Conservation (phyloP, 805 yeast genomes). For the Saturnispora diversa region DNA sequence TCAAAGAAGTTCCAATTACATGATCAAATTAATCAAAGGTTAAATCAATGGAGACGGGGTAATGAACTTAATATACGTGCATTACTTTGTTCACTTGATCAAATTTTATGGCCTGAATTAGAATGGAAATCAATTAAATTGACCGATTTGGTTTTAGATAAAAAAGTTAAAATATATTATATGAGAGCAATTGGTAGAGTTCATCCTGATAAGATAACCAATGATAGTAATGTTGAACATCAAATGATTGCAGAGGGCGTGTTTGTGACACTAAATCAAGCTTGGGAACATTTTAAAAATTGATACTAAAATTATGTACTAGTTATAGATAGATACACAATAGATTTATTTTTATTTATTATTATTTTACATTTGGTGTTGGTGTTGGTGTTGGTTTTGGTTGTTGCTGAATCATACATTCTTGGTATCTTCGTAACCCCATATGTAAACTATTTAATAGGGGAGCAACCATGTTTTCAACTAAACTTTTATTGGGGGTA, state of each 20-base stretch:
- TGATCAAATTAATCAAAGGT: slow-evolving; percentile 50
- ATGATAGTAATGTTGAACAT: slow-evolving; percentile 52
- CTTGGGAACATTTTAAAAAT: slow-evolving; percentile 78
- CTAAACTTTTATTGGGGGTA: slow-evolving; percentile 12
- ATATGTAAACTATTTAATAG: slow-evolving; percentile 35
- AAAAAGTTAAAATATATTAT: slow-evolving; percentile 78
- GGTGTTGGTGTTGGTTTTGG: too few relatives aligned
- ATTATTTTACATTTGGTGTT: too few relatives aligned
- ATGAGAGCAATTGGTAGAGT: slow-evolving; percentile 73
- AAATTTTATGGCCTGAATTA: slow-evolving; percentile 56
- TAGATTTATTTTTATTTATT: background rate
- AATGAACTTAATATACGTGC: slow-evolving; percentile 78
- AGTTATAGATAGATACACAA: background rate
- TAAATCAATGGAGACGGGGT: slow-evolving; percentile 60
- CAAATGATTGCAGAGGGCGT: slow-evolving; percentile 83
- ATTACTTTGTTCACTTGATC: slow-evolving; percentile 59
- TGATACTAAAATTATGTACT: background rate
- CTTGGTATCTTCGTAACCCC: slow-evolving; percentile 42
- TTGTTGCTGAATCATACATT: slow-evolving; percentile 26
- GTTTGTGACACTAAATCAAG: slow-evolving; percentile 71
- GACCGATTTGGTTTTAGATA: slow-evolving; percentile 77
- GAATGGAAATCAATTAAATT: slow-evolving; percentile 61
- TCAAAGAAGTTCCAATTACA: slow-evolving; percentile 51
- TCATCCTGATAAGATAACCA: slow-evolving; percentile 76
- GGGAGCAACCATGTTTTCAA: slow-evolving; percentile 33